A percentile compares a stretch with the other conserved stretches of the same genome.
These are phyloP conservation scores for Ustilago sp. DNA, from an alignment of 1,284 basidiomycete genomes.

Conservation along the genomic window DNA sequence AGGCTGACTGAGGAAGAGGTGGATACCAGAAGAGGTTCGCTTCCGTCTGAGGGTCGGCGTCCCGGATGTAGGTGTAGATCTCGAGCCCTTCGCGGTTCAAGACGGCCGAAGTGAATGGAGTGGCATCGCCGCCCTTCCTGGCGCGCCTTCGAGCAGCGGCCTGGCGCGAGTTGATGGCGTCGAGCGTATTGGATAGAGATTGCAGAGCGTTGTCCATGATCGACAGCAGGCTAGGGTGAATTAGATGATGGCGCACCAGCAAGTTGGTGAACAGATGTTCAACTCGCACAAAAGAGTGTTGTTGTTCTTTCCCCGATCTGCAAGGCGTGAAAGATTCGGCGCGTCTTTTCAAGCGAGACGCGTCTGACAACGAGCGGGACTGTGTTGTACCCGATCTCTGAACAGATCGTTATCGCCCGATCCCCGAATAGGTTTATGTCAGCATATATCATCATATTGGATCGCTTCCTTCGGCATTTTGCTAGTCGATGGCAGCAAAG, in stretches of 20 bases:
- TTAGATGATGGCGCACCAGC: constrained; percentile 13
- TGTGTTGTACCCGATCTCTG: too few relatives aligned
- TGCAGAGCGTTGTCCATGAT: constrained; percentile 63
- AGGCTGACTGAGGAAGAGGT: constrained; percentile 32
- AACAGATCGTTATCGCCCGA: too few relatives aligned
- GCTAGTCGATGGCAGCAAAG: neutral
- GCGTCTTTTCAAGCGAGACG: constrained; percentile 31
- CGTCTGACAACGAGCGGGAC: too few relatives aligned
- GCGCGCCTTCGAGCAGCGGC: constrained; percentile 41
- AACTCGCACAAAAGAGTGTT: constrained; percentile 13
- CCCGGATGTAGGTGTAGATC: constrained; percentile 64
- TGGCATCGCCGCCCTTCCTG: constrained; percentile 36
- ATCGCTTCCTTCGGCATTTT: neutral
- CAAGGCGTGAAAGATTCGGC: constrained; percentile 7
- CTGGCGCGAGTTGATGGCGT: constrained; percentile 53
- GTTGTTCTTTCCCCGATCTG: constrained; percentile 12
- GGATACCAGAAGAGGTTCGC: constrained; percentile 62
- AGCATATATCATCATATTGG: too few relatives aligned
- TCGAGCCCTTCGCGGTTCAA: constrained; percentile 59
- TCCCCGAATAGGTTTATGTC: too few relatives aligned
- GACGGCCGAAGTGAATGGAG: constrained; percentile 63
- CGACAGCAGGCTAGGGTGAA: constrained; percentile 18
- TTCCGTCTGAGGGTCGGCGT: constrained; percentile 62
- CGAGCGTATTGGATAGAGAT: constrained; percentile 59
- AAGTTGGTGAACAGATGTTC: too few relatives aligned